Base-by-base conservation (phyloP, 768 basidiomycete species). In the Auricularia cornea region DNA sequence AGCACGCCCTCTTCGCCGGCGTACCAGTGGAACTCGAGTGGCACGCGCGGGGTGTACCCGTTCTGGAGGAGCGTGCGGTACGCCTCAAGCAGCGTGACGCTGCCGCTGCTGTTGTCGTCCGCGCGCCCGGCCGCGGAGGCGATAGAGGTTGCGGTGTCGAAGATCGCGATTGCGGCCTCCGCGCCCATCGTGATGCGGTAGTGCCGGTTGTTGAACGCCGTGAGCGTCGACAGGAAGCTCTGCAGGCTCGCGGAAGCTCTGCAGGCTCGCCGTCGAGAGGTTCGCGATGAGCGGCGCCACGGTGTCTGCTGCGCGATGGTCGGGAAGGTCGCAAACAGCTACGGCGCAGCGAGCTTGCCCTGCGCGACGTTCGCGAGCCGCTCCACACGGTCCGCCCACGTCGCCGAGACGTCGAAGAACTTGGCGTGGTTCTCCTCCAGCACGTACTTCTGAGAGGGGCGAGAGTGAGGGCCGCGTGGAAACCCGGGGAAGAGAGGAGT, bases 21-120 rank as follows among this genome's bases (percentile, higher is more conserved):
- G 59, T 64, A 69, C 68, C 68, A 69, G 44, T 65, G 63, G 62
- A 69, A 69, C 48, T 69, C 63, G 61, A 69, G 60, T 11, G 62
- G 62, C 16, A 33, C 59, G 32, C 44, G 30, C 3, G 62, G 62
- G 18, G 51, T 41, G 33, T 28, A 63, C 18, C 62, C 62, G 29
- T 29, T 51, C n/a, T 41, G 32, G 23, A 63, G 32, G 57, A 63
- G 62, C 20, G 38, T 40, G 6, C 57, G 62, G 56, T 60, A 59
- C 23, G 33, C 57, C 56, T 63, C 62, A 57, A 63, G 59, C 57
- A 63, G 62, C 31, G 57, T 63, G 30, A 63, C 62, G 38, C 57
- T 59, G 31, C 62, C 62, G 26, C 44, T 54, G 29, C 61, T 57
- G 29, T 63, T 28, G 32, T 63, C 62, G 38, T 65, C 54, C 6